Conservation (phyloP, 1,284 basidiomycete species). For the Caloboletus firmus region DNA sequence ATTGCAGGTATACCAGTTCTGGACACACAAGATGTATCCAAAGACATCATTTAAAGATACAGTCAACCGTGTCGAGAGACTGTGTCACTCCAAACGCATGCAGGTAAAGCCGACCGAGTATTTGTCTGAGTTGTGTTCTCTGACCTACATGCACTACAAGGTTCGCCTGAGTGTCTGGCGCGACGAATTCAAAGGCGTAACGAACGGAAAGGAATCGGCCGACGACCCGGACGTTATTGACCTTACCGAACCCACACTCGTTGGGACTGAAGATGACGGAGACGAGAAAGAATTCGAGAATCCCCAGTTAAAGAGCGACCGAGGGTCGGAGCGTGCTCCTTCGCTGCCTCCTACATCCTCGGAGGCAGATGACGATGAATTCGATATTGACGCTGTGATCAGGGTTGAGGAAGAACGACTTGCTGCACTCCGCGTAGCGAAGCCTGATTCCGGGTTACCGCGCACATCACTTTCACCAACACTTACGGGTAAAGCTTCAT, state of each 20-base stretch:
- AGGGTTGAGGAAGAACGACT: conserved; percentile 47
- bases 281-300: conserved; percentile 33
- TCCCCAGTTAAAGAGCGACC: conserved; percentile 2
- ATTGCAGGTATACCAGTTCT: conserved; percentile 84
- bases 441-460: conserved; percentile 1
- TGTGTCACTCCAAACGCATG: conserved; percentile 83
- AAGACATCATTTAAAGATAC: conserved; percentile 85
- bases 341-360: conserved; percentile 50
- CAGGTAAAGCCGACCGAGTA: conserved; percentile 50
- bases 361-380: conserved; percentile 53
- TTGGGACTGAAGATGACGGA: conserved; percentile 17
- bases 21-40: conserved; percentile 89
- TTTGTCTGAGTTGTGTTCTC: neutral
- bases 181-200: conserved; percentile 63
- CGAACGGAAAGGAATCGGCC: conserved; percentile 38
- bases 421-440: conserved; percentile 18
- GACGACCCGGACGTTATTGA: conserved; percentile 34
- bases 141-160: conserved; percentile 39
- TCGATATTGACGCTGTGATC: conserved; percentile 54
- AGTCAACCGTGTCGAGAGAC: conserved; percentile 75
- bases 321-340: conserved; percentile 37
- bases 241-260: conserved; percentile 30
- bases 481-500: conserved; percentile 13
- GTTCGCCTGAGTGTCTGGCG: conserved; percentile 71
- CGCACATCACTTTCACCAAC: neutral